phyloP scores from a whole-genome alignment of 805 yeast species.

The Schwanniomyces polymorphus region DNA sequence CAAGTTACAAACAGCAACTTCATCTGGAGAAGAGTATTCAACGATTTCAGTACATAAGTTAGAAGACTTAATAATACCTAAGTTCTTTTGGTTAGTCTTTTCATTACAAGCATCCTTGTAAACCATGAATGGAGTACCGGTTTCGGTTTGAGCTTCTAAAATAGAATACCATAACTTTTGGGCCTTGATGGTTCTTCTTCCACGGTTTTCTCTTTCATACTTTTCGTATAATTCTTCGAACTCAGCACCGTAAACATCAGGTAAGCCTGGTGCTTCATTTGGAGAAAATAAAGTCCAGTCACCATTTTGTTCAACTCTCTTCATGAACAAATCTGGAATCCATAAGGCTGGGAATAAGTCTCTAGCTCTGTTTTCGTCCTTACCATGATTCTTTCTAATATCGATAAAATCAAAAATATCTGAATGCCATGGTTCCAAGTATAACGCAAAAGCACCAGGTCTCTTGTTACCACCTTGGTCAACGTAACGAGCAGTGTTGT shows the following conservation, averaged over 20 bases:
- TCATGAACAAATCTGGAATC: constrained; percentile 65
- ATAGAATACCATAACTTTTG: constrained; percentile 63
- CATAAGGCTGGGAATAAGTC: constrained; percentile 63
- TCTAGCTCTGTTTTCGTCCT: constrained; percentile 63
- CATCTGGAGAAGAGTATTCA: constrained; percentile 58
- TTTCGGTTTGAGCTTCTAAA: constrained; percentile 63
- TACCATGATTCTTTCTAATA: constrained; percentile 62
- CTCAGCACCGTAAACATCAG: constrained; percentile 57
- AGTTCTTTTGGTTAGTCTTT: constrained; percentile 60
- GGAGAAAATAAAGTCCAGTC: constrained; percentile 64
- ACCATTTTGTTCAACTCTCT: constrained; percentile 55
- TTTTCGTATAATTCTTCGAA: constrained; percentile 50
- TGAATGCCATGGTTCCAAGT: constrained; percentile 64
- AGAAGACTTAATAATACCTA: constrained; percentile 60
- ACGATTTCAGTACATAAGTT: constrained; percentile 65
- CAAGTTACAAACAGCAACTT: constrained; percentile 62
- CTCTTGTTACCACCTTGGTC: constrained; percentile 68
- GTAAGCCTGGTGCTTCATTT: constrained; percentile 56
- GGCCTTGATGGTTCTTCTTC: constrained; percentile 51
- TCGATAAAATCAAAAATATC: constrained; percentile 60
- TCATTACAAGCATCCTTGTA: constrained; percentile 62
- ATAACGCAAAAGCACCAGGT: constrained; percentile 64
- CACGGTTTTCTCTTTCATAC: constrained; percentile 53
- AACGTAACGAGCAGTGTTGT: constrained; percentile 62
- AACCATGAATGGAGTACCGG: constrained; percentile 66